These are phyloP conservation scores for Scopulariopsis brevicaulis DNA, from an alignment of 2,329 filamentous ascomycete genomes.

Conservation along the genomic window DNA sequence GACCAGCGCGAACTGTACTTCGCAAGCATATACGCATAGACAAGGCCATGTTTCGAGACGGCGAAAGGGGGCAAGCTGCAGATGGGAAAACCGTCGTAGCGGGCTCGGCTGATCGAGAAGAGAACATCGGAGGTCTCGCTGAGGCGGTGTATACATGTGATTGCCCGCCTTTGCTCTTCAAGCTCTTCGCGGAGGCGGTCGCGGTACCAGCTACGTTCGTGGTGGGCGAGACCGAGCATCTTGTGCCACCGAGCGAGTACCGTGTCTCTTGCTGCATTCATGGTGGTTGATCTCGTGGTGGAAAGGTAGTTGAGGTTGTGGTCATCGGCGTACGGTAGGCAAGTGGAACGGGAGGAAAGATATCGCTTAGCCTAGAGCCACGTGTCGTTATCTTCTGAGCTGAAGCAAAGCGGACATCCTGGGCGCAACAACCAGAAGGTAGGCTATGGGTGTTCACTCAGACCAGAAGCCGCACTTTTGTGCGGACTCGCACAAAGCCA, in stretches of 20 bases:
- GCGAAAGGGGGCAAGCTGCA: conserved; percentile 14
- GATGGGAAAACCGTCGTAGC: conserved; percentile 22
- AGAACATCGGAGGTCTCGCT: conserved; percentile 32
- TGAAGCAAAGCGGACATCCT: too few relatives aligned
- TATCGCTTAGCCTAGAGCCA: too few relatives aligned
- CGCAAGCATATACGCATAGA: conserved; percentile 28
- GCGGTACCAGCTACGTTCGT: conserved; percentile 24
- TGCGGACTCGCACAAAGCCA: too few relatives aligned
- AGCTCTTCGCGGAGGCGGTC: conserved; percentile 26
- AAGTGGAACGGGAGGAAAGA: too few relatives aligned
- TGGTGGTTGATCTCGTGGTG: not conserved
- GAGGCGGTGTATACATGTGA: conserved; percentile 17
- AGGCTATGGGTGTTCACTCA: too few relatives aligned
- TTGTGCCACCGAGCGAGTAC: conserved; percentile 8
- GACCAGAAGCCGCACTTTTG: too few relatives aligned
- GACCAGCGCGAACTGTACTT: conserved; percentile 29
- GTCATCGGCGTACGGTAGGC: too few relatives aligned
- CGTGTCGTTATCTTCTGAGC: too few relatives aligned
- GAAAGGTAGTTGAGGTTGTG: too few relatives aligned
- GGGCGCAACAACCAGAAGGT: too few relatives aligned
- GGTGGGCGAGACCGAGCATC: conserved; percentile 15
- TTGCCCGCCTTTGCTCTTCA: conserved; percentile 19
- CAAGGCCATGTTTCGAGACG: conserved; percentile 9
- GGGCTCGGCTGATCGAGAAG: conserved; percentile 25
- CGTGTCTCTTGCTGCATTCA: not conserved